phyloP scores from a whole-genome alignment of 2,329 filamentous ascomycete species.

The Epichloe typhina region DNA sequence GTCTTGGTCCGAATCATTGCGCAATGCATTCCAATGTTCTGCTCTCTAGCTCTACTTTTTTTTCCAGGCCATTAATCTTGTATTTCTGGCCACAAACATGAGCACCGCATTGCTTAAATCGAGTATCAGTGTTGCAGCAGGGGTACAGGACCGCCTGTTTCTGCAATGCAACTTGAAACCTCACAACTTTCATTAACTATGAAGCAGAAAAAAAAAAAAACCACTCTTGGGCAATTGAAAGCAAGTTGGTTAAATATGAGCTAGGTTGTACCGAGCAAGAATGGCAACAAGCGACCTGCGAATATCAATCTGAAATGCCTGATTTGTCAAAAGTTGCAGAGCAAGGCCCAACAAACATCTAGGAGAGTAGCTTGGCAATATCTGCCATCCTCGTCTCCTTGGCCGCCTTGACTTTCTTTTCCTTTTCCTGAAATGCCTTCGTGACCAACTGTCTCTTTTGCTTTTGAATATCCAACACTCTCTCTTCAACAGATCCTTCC shows the following conservation, averaged over 20 bases:
- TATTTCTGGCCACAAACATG: no score
- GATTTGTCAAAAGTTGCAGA: not conserved
- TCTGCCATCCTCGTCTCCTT: conserved; percentile 46
- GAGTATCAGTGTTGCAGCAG: no score
- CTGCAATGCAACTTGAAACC: no score
- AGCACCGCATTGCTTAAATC: not conserved
- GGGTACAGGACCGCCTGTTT: no score
- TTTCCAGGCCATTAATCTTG: no score
- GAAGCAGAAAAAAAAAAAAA: not conserved
- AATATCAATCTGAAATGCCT: not conserved
- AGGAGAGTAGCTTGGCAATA: conserved; percentile 34
- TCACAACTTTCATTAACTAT: not conserved
- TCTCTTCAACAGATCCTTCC: conserved; percentile 68
- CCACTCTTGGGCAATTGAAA: not conserved
- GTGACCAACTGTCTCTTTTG: conserved; percentile 68
- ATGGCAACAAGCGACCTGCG: not conserved
- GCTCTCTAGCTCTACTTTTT: not conserved
- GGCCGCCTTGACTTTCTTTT: conserved; percentile 33
- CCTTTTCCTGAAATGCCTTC: conserved; percentile 66
- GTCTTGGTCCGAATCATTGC: not conserved
- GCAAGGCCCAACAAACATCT: not conserved
- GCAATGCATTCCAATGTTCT: not conserved
- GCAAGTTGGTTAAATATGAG: not conserved
- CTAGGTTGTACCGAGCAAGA: not conserved
- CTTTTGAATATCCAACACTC: conserved; percentile 63